phyloP scores from a whole-genome alignment of 2,329 filamentous ascomycete genomes.

The Diaporthe vaccinii region DNA sequence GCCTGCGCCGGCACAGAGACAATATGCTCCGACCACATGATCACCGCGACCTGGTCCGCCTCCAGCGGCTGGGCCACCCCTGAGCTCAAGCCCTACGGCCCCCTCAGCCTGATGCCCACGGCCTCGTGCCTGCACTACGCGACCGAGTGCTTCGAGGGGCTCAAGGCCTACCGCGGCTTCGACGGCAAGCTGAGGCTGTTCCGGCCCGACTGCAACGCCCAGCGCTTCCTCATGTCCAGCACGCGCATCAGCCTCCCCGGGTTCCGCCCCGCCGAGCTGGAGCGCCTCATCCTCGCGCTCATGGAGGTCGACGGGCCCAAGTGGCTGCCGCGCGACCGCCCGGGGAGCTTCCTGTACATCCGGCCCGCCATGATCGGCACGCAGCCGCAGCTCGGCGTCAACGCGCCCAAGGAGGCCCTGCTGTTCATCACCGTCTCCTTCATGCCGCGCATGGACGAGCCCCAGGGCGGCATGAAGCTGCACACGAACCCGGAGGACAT shows the following conservation, averaged over 20 bases:
- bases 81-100: constrained; percentile 81
- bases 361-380: constrained; percentile 90
- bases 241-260: constrained; percentile 79
- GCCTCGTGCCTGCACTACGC: constrained; percentile 89
- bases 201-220: constrained; percentile 80
- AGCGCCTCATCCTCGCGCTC: constrained; percentile 80
- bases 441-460: constrained; percentile 69
- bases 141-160: constrained; percentile 90
- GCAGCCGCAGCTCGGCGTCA: constrained; percentile 83
- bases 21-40: constrained; percentile 89
- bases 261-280: constrained; percentile 79
- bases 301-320: constrained; percentile 80
- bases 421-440: constrained; percentile 84
- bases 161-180: constrained; percentile 84
- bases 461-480: constrained; percentile 74
- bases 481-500: constrained; percentile 85
- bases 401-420: constrained; percentile 84
- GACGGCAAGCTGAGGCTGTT: constrained; percentile 83
- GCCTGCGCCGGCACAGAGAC: constrained; percentile 64
- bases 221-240: constrained; percentile 72
- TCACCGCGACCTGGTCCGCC: constrained; percentile 77
- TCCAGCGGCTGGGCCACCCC: constrained; percentile 79
- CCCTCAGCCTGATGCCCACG: constrained; percentile 83
- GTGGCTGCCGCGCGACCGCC: constrained; percentile 80
- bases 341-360: constrained; percentile 84